A percentile compares a stretch with the other conserved stretches of the same genome.
These are phyloP conservation scores for Phellopilus nigrolimitatus DNA, from an alignment of 1,284 basidiomycete species.

Conservation along the genomic window DNA sequence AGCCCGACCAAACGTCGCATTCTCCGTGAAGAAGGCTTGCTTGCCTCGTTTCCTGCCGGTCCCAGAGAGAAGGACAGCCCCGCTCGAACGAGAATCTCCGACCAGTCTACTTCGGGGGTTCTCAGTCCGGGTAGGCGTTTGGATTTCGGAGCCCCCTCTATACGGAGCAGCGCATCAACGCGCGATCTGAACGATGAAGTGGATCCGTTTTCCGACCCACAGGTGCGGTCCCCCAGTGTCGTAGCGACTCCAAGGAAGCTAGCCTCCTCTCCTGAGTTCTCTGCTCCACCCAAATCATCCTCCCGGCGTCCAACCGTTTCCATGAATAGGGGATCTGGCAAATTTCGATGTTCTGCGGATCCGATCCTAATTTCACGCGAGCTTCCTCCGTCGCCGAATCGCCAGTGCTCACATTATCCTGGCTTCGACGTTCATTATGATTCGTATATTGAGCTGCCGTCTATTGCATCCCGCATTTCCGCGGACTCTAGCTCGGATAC, in stretches of 20 bases:
- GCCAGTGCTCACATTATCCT: conserved; percentile 64
- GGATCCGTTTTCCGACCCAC: neutral
- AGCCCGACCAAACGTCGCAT: conserved; percentile 69
- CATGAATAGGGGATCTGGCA: neutral
- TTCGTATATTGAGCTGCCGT: conserved; percentile 32
- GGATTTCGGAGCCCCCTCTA: conserved; percentile 1
- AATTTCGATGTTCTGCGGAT: neutral
- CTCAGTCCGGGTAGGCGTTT: neutral
- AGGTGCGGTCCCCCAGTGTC: neutral
- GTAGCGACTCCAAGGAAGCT: conserved; percentile 16
- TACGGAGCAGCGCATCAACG: neutral
- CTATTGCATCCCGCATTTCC: conserved; percentile 13
- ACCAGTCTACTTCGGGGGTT: neutral
- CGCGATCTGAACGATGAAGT: neutral
- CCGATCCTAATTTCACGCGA: conserved; percentile 37
- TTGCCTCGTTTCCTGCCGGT: conserved; percentile 32
- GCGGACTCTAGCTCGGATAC: neutral
- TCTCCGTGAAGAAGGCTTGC: conserved; percentile 51
- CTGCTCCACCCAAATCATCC: conserved; percentile 21
- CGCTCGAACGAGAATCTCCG: conserved; percentile 14
- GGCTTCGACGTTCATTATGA: conserved; percentile 65
- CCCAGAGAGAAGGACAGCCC: conserved; percentile 24
- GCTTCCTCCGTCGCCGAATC: conserved; percentile 42
- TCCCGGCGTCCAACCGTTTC: conserved; percentile 20
- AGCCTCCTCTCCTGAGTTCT: conserved; percentile 26